Evolutionary conservation across 257 asterid genomes (phyloP).

Genomic region (Solanum etuberosum): DNA sequence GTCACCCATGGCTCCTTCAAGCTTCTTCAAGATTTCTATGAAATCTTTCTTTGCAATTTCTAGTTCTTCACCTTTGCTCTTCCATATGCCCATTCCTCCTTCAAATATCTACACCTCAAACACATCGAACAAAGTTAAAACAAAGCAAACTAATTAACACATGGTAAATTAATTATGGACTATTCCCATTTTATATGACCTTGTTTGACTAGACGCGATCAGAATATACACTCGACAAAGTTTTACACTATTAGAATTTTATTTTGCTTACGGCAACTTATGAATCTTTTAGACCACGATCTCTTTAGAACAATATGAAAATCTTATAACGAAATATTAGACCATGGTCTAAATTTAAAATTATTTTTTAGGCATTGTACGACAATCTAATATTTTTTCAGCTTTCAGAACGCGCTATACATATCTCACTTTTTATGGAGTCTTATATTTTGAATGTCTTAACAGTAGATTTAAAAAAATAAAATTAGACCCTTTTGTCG

Average conservation of each 20-base stretch:
- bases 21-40: slow-evolving; percentile 43
- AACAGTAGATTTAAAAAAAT: no score
- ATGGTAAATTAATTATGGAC: background rate
- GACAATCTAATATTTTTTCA: background rate
- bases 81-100: slow-evolving; percentile 42
- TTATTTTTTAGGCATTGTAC: background rate
- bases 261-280: background rate
- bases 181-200: background rate
- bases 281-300: background rate
- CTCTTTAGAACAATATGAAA: background rate
- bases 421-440: no score
- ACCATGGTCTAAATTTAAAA: background rate
- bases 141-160: background rate
- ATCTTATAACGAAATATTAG: background rate
- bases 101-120: slow-evolving; percentile 31
- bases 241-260: background rate
- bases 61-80: slow-evolving; percentile 34
- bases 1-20: slow-evolving; percentile 62
- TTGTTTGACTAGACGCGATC: background rate
- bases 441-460: no score
- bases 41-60: slow-evolving; percentile 51
- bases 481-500: slow-evolving; percentile 52
- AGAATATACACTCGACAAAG: no score
- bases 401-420: no score
- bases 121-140: background rate